phyloP scores from a whole-genome alignment of 306 rosid genomes.

The Malus asiatica region DNA sequence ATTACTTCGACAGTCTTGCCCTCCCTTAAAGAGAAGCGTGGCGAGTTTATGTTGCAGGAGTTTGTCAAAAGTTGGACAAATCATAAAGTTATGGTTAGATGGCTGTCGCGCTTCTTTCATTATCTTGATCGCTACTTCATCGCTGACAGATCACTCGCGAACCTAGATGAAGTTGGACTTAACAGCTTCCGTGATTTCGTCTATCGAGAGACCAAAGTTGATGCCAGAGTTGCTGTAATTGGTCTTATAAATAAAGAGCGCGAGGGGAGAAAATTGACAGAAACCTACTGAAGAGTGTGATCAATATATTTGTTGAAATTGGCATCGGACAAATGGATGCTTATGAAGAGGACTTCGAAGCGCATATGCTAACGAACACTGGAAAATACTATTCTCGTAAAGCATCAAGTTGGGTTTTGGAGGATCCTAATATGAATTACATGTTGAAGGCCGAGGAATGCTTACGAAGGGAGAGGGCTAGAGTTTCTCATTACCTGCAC shows the following conservation, averaged over 20 bases:
- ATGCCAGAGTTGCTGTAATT: conserved; percentile 40
- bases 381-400: conserved; percentile 44
- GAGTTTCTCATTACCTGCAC: conserved; percentile 26
- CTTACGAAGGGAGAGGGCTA: conserved; percentile 26
- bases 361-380: conserved; percentile 43
- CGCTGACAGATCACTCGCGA: conserved; percentile 26
- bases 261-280: conserved; percentile 62
- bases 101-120: conserved; percentile 29
- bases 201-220: conserved; percentile 20
- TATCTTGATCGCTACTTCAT: conserved; percentile 33
- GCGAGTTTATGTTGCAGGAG: conserved; percentile 60
- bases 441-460: conserved; percentile 41
- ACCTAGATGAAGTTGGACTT: conserved; percentile 26
- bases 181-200: conserved; percentile 21
- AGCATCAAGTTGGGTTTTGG: conserved; percentile 55
- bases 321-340: conserved; percentile 41
- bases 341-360: conserved; percentile 53
- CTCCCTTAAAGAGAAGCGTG: conserved; percentile 45
- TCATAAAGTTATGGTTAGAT: conserved; percentile 31
- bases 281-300: conserved; percentile 46
- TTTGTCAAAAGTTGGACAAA: conserved; percentile 56
- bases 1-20: conserved; percentile 38
- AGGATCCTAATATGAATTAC: conserved; percentile 49
- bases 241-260: conserved; percentile 53
- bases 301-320: conserved; percentile 54